Evolutionary conservation across 768 basidiomycete genomes (phyloP).

Genomic region (Russula ochroleuca): DNA sequence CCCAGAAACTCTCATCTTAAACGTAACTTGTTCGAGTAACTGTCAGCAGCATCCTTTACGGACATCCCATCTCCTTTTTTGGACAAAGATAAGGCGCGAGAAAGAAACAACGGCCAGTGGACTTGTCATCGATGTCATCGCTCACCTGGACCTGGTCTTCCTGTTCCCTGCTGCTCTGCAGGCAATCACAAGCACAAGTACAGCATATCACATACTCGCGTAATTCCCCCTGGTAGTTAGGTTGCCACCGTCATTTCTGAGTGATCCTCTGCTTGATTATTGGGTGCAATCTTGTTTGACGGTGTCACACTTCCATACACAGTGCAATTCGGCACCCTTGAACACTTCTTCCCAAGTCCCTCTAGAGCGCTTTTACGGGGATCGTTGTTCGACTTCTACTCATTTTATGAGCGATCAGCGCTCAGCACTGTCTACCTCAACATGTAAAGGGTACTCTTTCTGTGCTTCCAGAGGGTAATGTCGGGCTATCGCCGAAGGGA

Average conservation of each 20-base stretch:
- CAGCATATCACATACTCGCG: background rate
- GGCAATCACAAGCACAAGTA: background rate
- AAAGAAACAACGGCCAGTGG: background rate
- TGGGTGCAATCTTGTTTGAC: background rate
- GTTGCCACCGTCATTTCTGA: background rate
- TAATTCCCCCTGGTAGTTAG: background rate
- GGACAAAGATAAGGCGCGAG: background rate
- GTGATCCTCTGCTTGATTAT: background rate
- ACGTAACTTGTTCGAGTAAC: background rate
- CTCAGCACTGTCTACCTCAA: background rate
- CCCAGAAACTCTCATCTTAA: background rate
- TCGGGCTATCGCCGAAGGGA: background rate
- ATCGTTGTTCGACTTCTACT: background rate
- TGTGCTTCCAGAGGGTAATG: background rate
- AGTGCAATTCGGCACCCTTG: background rate
- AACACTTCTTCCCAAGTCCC: background rate
- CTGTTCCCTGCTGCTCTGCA: background rate
- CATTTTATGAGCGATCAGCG: background rate
- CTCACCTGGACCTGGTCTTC: background rate
- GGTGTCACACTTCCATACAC: background rate
- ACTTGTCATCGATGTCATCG: background rate
- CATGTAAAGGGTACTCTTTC: background rate
- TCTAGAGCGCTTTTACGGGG: background rate
- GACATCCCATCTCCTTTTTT: background rate
- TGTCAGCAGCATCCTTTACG: background rate